Conservation (phyloP, 139 green algal genomes). For the Desmodesmus armatus region DNA sequence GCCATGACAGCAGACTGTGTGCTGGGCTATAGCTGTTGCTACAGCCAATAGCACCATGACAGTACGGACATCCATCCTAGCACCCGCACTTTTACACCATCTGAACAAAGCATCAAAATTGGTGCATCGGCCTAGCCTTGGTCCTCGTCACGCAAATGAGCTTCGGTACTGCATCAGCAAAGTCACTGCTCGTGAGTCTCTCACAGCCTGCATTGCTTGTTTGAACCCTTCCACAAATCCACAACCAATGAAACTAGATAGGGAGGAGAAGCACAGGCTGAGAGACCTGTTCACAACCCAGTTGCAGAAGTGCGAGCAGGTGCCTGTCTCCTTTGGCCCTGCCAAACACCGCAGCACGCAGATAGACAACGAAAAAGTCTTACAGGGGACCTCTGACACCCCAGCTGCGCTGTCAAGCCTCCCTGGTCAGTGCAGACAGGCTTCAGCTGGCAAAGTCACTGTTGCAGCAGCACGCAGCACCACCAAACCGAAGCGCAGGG, state of each 20-base stretch:
- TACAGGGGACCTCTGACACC: constrained; percentile 31
- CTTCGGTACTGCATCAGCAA: too few species aligned
- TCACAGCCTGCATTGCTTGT: too few species aligned
- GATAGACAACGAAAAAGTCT: neutral
- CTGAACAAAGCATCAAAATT: neutral
- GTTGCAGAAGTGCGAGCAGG: neutral
- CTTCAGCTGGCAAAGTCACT: neutral
- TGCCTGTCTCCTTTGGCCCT: neutral
- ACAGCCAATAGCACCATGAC: neutral
- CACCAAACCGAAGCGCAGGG: neutral
- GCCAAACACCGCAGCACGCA: constrained; percentile 37
- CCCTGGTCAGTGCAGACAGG: neutral
- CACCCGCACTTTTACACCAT: neutral
- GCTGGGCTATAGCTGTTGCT: neutral
- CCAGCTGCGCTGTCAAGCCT: neutral
- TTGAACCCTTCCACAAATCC: too few species aligned
- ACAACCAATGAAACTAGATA: constrained; percentile 20
- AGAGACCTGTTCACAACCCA: neutral
- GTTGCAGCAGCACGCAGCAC: neutral
- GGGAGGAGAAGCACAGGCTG: constrained; percentile 8
- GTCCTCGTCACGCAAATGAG: too few species aligned
- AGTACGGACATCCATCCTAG: neutral
- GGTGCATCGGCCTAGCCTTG: too few species aligned
- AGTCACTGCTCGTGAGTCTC: too few species aligned
- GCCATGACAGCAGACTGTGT: too few species aligned